These are phyloP conservation scores for Cadophora gregata DNA, from an alignment of 2,329 filamentous ascomycete genomes.

Conservation along the genomic window DNA sequence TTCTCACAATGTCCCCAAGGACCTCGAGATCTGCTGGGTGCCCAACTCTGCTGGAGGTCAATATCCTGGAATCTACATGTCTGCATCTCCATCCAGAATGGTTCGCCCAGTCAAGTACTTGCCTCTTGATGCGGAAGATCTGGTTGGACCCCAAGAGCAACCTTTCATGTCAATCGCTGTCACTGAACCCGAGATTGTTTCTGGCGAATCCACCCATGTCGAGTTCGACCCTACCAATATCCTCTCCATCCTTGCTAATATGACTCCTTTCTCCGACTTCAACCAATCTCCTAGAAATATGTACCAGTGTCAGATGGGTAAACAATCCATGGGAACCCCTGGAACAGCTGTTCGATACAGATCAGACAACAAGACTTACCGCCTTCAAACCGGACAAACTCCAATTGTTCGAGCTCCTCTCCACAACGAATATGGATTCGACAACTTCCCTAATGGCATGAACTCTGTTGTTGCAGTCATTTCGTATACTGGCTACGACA, in stretches of 20 bases:
- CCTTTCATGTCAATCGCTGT: conserved; percentile 98
- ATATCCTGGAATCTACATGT: conserved; percentile 95
- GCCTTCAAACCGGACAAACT: conserved; percentile 93
- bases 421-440: conserved; percentile 94
- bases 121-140: conserved; percentile 83
- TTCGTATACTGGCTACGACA: conserved; percentile 98
- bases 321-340: conserved; percentile 98
- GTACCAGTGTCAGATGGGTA: conserved; percentile 99
- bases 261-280: conserved; percentile 98
- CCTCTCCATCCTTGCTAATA: conserved; percentile 95
- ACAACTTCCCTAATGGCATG: conserved; percentile 97
- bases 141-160: conserved; percentile 92
- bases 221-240: conserved; percentile 96
- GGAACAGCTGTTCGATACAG: conserved; percentile 83
- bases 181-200: conserved; percentile 83
- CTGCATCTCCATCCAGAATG: conserved; percentile 85
- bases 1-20: conserved; percentile 75
- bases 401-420: conserved; percentile 90
- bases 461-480: conserved; percentile 98
- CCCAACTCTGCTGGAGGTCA: conserved; percentile 89
- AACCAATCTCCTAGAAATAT: conserved; percentile 99
- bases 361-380: conserved; percentile 97
- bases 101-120: conserved; percentile 91
- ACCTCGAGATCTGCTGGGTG: conserved; percentile 91
- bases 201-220: conserved; percentile 91